Base-by-base conservation (phyloP, 257 asterid genomes). In the Nicotiana tomentosiformis region DNA sequence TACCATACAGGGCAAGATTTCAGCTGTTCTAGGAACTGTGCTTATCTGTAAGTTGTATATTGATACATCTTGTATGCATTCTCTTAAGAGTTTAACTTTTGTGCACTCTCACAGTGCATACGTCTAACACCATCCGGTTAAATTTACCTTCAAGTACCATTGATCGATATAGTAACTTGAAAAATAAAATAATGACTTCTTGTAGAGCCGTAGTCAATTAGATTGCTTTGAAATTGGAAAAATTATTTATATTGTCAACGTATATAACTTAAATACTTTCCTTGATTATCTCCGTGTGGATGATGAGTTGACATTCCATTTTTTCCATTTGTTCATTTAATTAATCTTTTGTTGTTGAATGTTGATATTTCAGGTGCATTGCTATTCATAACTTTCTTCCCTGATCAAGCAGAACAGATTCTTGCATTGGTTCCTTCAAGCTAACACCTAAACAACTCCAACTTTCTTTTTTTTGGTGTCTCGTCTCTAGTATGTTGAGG, bases 371-470 rank as follows among this genome's bases (percentile, higher is more conserved):
- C 93, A 94, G 99, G 99, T 87, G 98, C 98, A 26, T 89, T 4
- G 82, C 91, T 94, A 84, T 93, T 96, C 83, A 78, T 94, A 67
- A 96, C 98, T 20, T 90, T 93, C 93, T 94, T 94, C 92, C 99
- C 98, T 0, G 97, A 93, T 37, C 97, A 95, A 93, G 99, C 98
- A 58, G 99, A 94, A 77, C 87, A 93, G 86, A 65, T 94, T 82
- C 86, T 94, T 67, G 88, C 87, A 85, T 84, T 90, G 69, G 87
- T 81, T 77, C 97, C 97, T 14, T 14, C 93, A 64, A 82, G 93
- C 85, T 88, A 90, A 89, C 87, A 77, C 83, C 77, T 81, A 9
- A 78, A 29, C 32, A 33, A 37, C 30, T 12, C 20, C 43, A 8
- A 43, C 12, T 43, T 43, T 43, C 9, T 53, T 35, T 79, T 79